phyloP scores from a whole-genome alignment of 2,329 filamentous ascomycete genomes.

The Colletotrichum sp. region DNA sequence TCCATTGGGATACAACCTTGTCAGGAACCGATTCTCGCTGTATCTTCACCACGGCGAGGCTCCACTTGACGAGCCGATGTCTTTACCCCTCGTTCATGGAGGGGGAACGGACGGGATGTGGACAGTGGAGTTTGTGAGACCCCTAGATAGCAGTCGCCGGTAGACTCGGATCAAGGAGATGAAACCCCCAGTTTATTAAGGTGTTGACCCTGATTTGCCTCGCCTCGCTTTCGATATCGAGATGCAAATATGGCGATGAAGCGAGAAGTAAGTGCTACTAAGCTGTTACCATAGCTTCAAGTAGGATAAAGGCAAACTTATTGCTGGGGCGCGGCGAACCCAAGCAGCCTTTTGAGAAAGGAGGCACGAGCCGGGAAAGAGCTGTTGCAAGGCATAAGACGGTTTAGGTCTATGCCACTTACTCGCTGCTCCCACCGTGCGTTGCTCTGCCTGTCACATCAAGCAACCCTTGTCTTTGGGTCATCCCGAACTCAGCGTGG shows the following conservation, averaged over 20 bases:
- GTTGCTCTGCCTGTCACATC: background rate
- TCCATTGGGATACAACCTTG: background rate
- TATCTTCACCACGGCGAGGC: background rate
- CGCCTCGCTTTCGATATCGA: background rate
- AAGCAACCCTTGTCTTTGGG: conserved; percentile 3
- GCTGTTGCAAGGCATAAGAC: background rate
- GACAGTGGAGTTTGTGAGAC: background rate
- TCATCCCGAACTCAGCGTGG: background rate
- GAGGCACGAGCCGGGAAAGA: background rate
- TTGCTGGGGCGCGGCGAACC: background rate
- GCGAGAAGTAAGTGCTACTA: conserved; percentile 1
- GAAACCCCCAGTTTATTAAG: background rate
- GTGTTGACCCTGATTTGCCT: background rate
- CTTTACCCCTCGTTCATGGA: background rate
- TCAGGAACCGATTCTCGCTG: background rate
- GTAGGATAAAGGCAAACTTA: background rate
- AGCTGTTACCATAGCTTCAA: conserved; percentile 17
- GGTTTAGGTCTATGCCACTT: background rate
- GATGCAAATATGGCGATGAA: background rate
- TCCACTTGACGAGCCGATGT: background rate
- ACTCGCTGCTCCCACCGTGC: background rate
- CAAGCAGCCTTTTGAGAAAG: background rate
- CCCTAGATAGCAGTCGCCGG: background rate
- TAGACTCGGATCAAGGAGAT: background rate
- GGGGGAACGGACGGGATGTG: background rate